Percentiles rank a stretch among this genome's conserved stretches.
Conservation (phyloP, 1,284 basidiomycete species). For the Rhodotorula mucilaginosa region DNA sequence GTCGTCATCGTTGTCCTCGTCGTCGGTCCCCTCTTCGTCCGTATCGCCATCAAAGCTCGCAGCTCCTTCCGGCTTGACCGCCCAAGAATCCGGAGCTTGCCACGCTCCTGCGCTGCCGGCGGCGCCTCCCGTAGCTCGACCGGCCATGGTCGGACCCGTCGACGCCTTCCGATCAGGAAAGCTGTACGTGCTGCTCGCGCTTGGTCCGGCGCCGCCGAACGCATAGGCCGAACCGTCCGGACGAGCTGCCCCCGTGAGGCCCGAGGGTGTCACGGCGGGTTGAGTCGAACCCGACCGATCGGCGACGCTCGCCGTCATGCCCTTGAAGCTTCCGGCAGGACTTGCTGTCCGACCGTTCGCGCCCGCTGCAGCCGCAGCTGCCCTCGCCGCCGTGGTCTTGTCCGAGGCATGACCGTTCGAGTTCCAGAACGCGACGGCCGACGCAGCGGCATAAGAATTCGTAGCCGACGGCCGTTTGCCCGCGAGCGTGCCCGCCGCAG, state of each 20-base stretch:
- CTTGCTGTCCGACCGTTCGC: background rate
- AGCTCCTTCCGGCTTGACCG: conserved; percentile 54
- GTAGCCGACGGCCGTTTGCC: background rate
- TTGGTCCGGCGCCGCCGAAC: background rate
- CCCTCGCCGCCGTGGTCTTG: conserved; percentile 8
- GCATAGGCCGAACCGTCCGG: background rate
- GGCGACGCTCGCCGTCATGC: background rate
- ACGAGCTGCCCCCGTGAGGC: background rate
- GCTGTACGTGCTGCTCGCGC: background rate
- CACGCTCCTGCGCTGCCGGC: conserved; percentile 46
- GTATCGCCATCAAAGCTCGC: conserved; percentile 46
- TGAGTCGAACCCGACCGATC: background rate
- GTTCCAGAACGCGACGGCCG: conserved; percentile 9
- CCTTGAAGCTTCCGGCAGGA: background rate
- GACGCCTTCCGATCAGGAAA: background rate
- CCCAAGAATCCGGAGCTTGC: conserved; percentile 58
- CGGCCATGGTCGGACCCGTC: background rate
- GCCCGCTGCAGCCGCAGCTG: background rate
- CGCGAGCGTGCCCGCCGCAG: background rate
- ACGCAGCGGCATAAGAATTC: background rate
- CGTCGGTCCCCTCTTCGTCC: conserved; percentile 45
- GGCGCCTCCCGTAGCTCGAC: conserved; percentile 3
- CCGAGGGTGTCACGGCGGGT: background rate
- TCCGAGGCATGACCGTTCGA: conserved; percentile 1
- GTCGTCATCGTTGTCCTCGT: conserved; percentile 45